Percentiles rank a stretch among this genome's conserved stretches.
phyloP scores from a whole-genome alignment of 1,284 basidiomycete species.

The Veloboletus limbatus region DNA sequence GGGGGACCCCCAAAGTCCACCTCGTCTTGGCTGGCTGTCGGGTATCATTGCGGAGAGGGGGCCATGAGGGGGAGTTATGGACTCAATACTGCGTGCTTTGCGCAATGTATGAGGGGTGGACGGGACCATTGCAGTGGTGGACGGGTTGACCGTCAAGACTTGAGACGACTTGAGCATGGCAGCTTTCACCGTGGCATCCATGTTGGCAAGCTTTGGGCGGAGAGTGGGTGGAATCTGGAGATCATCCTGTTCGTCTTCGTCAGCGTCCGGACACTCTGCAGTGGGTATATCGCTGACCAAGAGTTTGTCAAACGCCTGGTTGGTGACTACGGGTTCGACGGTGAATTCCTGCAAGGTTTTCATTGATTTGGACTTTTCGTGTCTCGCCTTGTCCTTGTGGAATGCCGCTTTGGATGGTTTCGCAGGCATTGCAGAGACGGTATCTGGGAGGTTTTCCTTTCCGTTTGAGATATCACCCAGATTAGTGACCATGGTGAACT shows the following conservation, averaged over 20 bases:
- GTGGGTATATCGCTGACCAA: conserved; percentile 44
- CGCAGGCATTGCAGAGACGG: conserved; percentile 15
- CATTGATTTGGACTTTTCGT: conserved; percentile 32
- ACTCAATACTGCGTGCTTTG: conserved; percentile 68
- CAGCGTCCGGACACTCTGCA: conserved; percentile 1
- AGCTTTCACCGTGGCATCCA: conserved; percentile 81
- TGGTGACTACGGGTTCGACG: conserved; percentile 42
- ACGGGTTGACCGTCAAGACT: conserved; percentile 50
- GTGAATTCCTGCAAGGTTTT: conserved; percentile 40
- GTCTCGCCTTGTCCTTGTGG: conserved; percentile 40
- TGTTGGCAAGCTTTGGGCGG: conserved; percentile 70
- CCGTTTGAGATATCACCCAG: conserved; percentile 47
- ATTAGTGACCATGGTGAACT: conserved; percentile 69
- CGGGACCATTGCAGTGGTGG: conserved; percentile 30
- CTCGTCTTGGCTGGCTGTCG: conserved; percentile 42
- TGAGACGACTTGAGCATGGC: conserved; percentile 88
- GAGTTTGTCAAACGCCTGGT: conserved; percentile 70
- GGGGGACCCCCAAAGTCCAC: conserved; percentile 39
- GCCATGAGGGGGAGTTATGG: conserved; percentile 53
- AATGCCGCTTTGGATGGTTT: conserved; percentile 29
- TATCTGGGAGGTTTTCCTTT: conserved; percentile 63
- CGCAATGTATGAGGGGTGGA: conserved; percentile 46
- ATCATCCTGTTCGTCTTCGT: conserved; percentile 56
- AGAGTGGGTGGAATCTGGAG: conserved; percentile 79
- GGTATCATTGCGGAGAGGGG: conserved; percentile 34